Evolutionary conservation across 176 grass and related monocot species (phyloP).

Genomic region (Oropetium thomaeum): DNA sequence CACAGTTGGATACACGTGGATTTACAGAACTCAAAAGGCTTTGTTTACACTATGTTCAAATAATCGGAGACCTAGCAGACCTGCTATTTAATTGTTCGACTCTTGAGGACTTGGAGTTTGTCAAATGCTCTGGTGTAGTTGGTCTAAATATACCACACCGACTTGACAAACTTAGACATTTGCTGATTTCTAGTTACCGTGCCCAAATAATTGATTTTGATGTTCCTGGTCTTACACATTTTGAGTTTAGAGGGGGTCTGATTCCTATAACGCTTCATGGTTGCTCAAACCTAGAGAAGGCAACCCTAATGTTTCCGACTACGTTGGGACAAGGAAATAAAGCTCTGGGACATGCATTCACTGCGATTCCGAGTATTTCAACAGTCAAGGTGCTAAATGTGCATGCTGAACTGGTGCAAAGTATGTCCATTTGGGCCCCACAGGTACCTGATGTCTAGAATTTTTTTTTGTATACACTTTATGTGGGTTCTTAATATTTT

Average conservation of each 20-base stretch:
- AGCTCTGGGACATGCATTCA: too few relatives aligned
- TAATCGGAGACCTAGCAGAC: background rate
- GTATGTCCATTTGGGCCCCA: background rate
- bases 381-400: background rate
- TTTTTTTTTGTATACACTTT: background rate
- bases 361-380: slow-evolving; percentile 5
- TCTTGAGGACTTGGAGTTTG: slow-evolving; percentile 19
- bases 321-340: too few relatives aligned
- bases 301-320: background rate
- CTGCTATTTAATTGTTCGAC: background rate
- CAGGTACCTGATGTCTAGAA: background rate
- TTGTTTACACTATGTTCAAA: slow-evolving; percentile 5
- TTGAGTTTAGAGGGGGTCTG: background rate
- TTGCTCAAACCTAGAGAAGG: slow-evolving; percentile 11
- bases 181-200: background rate
- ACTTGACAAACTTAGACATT: slow-evolving; percentile 1
- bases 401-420: background rate
- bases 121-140: background rate
- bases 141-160: background rate
- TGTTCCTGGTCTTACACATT: background rate
- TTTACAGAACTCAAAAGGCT: slow-evolving; percentile 21
- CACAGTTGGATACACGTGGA: background rate
- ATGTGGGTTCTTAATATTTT: background rate
- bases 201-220: background rate
- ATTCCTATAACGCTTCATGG: slow-evolving; percentile 27